Base-by-base conservation (phyloP, 495 filamentous ascomycete genomes). In the Achaetomiella virescens region DNA sequence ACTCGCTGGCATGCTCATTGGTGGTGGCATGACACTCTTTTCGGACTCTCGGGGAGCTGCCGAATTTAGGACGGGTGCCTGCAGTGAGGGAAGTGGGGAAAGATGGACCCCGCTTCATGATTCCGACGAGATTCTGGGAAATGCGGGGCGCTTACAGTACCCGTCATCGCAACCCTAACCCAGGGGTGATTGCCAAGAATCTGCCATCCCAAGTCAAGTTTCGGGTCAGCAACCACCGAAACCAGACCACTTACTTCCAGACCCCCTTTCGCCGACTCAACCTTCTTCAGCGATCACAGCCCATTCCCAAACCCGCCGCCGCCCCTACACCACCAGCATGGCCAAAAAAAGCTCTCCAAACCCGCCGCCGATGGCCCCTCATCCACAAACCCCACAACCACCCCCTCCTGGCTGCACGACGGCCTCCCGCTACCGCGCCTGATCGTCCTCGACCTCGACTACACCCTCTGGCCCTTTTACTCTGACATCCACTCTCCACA, bases 381-480 rank as follows among this genome's bases (percentile, higher is more conserved):
- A 6, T 9, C 51, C n/a, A 2, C n/a, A 24, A 50, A 1, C 59
- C 58, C 56, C 62, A 63, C 27, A 18, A 11, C 36, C 18, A 14
- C 33, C 57, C 67, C 43, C 27, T 57, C 49, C 57, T 75, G 66
- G 54, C 67, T 96, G 67, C 80, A 71, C 46, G 91, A 98, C 70
- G 84, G 83, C 53, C 80, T 82, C 0, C 87, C 90, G 1, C 83
- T 98, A 3, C 93, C 93, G 0, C 89, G 86, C 59, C 72, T 95
- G 57, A 80, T 98, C 58, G 86, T 87, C 54, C 95, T 98, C 72
- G 93, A 98, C 69, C 80, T 97, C 48, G 93, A 98, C 76, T 97
- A 96, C 76, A 98, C 93, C 0, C 78, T 98, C 1, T 97, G 93
- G 93, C 90, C 91, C 3, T 96, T 95, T 76, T 98, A 92, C 91